phyloP scores from a whole-genome alignment of 495 filamentous ascomycete species.

The Trichocladium uniseriatum region DNA sequence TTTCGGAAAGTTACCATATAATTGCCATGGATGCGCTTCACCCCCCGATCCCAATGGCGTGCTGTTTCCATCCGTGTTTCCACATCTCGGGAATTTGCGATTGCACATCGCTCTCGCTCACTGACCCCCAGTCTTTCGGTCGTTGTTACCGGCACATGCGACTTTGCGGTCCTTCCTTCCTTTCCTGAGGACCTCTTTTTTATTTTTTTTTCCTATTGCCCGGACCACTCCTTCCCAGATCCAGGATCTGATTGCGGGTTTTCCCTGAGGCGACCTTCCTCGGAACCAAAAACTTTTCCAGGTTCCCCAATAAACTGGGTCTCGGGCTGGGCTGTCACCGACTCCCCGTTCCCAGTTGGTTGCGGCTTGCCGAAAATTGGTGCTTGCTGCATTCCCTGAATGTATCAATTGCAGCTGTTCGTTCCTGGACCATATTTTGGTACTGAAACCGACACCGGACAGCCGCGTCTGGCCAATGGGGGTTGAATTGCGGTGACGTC shows the following conservation, averaged over 20 bases:
- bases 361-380: background rate
- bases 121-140: too few species aligned
- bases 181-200: background rate
- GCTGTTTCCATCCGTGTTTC: background rate
- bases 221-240: background rate
- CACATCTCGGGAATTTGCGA: background rate
- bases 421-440: background rate
- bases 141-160: background rate
- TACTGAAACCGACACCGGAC: background rate
- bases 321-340: too few species aligned
- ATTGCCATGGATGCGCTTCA: background rate
- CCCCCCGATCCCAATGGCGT: background rate
- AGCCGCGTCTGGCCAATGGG: background rate
- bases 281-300: background rate
- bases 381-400: background rate
- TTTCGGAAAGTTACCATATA: background rate
- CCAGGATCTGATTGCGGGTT: too few species aligned
- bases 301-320: background rate
- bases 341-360: too few species aligned
- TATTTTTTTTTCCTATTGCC: background rate
- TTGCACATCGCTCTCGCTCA: background rate
- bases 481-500: background rate
- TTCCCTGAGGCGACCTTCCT: too few species aligned
- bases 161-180: background rate
- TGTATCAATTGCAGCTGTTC: slow-evolving; percentile 6